Conservation (phyloP, 306 rosid genomes). For the Lathyrus tuberosus region DNA sequence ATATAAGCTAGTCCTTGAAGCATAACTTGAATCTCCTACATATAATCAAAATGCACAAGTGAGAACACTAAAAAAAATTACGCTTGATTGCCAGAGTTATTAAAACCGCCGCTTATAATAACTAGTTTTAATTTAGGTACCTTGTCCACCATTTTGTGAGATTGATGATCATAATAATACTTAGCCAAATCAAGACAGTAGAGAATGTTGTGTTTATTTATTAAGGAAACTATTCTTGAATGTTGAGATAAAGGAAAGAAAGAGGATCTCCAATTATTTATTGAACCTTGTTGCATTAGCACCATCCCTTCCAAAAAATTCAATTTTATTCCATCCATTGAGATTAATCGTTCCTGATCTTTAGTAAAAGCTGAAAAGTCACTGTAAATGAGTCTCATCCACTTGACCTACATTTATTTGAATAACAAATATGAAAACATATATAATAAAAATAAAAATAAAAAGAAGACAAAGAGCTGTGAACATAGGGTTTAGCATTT, state of each 20-base stretch:
- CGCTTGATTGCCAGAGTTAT: too few species aligned
- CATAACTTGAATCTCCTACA: too few species aligned
- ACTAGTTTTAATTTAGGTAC: slow-evolving; percentile 43
- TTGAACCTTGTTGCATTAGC: slow-evolving; percentile 71
- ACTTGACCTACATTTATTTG: slow-evolving; percentile 65
- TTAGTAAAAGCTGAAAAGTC: slow-evolving; percentile 58
- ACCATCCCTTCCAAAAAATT: slow-evolving; percentile 79
- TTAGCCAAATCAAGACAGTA: slow-evolving; percentile 81
- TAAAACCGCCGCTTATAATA: neutral
- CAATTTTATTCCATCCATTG: slow-evolving; percentile 57
- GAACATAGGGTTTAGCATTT: too few species aligned
- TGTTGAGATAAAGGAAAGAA: slow-evolving; percentile 80
- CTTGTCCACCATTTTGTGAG: slow-evolving; percentile 48
- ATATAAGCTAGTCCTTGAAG: too few species aligned
- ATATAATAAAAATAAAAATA: too few species aligned
- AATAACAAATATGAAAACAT: slow-evolving; percentile 16
- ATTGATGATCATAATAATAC: slow-evolving; percentile 63
- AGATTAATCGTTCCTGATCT: slow-evolving; percentile 57
- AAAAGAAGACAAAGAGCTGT: neutral
- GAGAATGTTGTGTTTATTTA: slow-evolving; percentile 54
- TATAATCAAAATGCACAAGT: neutral
- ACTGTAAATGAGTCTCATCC: slow-evolving; percentile 72
- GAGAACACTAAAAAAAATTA: too few species aligned
- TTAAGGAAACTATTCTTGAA: slow-evolving; percentile 57
- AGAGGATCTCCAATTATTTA: slow-evolving; percentile 90